Percentiles rank a stretch among this genome's conserved stretches.
Evolutionary conservation across 768 basidiomycete species (phyloP).

Genomic region (Pisolithus orientalis): DNA sequence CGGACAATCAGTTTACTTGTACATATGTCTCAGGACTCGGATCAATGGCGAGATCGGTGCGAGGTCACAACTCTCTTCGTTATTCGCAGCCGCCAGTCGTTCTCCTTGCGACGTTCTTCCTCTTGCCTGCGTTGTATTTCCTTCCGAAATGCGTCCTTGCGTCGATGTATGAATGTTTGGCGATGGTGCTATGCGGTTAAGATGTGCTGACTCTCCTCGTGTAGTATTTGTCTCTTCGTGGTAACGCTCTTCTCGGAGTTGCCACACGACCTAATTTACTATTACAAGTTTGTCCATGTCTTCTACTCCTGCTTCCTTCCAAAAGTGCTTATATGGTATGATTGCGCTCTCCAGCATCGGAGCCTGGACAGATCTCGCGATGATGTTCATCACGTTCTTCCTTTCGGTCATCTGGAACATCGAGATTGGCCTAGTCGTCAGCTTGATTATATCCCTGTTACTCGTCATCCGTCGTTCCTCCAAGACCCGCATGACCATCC

Average conservation of each 20-base stretch:
- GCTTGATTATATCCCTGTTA: constrained; percentile 80
- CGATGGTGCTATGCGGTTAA: neutral
- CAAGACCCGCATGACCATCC: constrained; percentile 82
- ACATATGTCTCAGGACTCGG: constrained; percentile 44
- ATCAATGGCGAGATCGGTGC: constrained; percentile 89
- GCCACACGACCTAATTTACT: constrained; percentile 82
- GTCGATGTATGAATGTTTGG: constrained; percentile 56
- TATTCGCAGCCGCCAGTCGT: constrained; percentile 71
- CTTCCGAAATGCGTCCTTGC: constrained; percentile 88
- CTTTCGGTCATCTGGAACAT: constrained; percentile 87
- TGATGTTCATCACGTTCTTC: constrained; percentile 85
- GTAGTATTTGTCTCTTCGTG: constrained; percentile 78
- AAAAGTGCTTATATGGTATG: neutral
- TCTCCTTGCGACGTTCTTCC: constrained; percentile 81
- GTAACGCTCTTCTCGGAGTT: constrained; percentile 79
- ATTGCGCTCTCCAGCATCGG: constrained; percentile 43
- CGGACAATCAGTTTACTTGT: neutral
- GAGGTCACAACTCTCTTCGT: constrained; percentile 82
- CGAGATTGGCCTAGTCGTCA: constrained; percentile 88
- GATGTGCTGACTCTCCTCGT: constrained; percentile 4
- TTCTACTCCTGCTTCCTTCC: neutral
- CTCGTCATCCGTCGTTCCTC: constrained; percentile 89
- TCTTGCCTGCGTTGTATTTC: constrained; percentile 79
- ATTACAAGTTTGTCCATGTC: constrained; percentile 57
- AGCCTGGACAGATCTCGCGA: constrained; percentile 87